These are phyloP conservation scores for Aspergillus vadensis DNA, from an alignment of 2,329 filamentous ascomycete genomes.

Conservation along the genomic window DNA sequence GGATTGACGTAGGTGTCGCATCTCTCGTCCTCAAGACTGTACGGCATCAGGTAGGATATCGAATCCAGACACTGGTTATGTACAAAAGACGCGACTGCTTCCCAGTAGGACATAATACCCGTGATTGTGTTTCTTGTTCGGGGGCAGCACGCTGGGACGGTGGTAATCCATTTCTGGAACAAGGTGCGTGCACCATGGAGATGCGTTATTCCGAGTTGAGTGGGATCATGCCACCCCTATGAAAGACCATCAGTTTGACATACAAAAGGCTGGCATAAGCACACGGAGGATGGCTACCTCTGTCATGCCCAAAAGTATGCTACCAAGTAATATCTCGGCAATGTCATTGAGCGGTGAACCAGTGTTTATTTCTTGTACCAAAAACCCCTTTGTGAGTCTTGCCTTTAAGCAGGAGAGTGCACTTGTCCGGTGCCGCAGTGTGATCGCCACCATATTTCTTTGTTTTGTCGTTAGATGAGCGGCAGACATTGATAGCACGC, in stretches of 20 bases:
- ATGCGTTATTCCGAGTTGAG: not conserved
- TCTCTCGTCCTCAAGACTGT: not conserved
- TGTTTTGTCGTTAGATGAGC: conserved; percentile 2
- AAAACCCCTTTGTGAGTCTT: not conserved
- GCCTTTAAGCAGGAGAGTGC: conserved; percentile 3
- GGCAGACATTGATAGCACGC: conserved; percentile 13
- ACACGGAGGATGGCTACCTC: not conserved
- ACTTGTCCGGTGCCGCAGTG: not conserved
- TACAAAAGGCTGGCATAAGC: not conserved
- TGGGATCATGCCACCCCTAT: not conserved
- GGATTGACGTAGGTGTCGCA: not conserved
- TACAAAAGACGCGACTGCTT: conserved; percentile 4
- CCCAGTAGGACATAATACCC: conserved; percentile 2
- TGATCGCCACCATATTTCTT: not conserved
- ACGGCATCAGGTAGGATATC: not conserved
- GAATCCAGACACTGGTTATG: not conserved
- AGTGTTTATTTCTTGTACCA: not conserved
- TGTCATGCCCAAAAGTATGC: conserved; percentile 4
- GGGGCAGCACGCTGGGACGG: not conserved
- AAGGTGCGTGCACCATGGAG: not conserved
- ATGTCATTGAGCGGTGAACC: not conserved
- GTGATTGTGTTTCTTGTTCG: not conserved
- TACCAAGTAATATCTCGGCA: not conserved
- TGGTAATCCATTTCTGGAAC: not conserved
- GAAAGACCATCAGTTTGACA: not conserved